Conservation (phyloP, 441 rosid species). For the Heliophila coronopifolia region DNA sequence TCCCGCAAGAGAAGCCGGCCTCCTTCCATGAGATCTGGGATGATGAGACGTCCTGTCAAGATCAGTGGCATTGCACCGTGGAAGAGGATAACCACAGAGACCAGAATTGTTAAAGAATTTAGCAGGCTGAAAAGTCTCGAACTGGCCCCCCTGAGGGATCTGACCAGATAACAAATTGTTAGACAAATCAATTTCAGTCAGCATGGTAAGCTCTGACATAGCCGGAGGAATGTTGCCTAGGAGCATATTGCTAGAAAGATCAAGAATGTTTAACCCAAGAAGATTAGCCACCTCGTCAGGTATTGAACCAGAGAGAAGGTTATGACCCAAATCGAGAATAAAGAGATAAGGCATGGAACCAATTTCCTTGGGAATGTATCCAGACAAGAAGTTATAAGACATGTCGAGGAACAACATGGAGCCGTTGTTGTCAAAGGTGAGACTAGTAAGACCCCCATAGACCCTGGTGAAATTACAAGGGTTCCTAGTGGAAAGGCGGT, state of each 20-base stretch:
- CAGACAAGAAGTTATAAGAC: conserved; percentile 64
- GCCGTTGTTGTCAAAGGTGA: conserved; percentile 76
- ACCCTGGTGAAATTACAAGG: conserved; percentile 76
- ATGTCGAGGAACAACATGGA: conserved; percentile 88
- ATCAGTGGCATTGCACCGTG: conserved; percentile 36
- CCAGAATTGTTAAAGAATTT: conserved; percentile 70
- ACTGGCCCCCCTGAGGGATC: conserved; percentile 79
- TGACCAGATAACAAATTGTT: conserved; percentile 61
- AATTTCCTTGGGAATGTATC: conserved; percentile 68
- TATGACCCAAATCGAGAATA: conserved; percentile 77
- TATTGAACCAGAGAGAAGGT: conserved; percentile 55
- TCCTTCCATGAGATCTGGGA: conserved; percentile 44
- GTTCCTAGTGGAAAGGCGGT: conserved; percentile 52
- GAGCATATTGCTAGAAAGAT: conserved; percentile 62
- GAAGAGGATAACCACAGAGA: conserved; percentile 81
- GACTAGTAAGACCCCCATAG: conserved; percentile 62
- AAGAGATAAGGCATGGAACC: conserved; percentile 65
- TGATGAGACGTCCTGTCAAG: conserved; percentile 32
- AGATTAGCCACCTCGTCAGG: conserved; percentile 67
- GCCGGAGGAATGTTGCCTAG: conserved; percentile 58
- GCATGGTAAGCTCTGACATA: conserved; percentile 50
- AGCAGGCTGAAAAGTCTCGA: conserved; percentile 64
- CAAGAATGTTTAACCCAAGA: conserved; percentile 65
- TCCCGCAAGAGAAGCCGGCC: conserved; percentile 51
- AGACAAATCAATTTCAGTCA: conserved; percentile 67